Base-by-base conservation (phyloP, 169 alveolate genomes). In the Eimeria nieschulzi region DNA sequence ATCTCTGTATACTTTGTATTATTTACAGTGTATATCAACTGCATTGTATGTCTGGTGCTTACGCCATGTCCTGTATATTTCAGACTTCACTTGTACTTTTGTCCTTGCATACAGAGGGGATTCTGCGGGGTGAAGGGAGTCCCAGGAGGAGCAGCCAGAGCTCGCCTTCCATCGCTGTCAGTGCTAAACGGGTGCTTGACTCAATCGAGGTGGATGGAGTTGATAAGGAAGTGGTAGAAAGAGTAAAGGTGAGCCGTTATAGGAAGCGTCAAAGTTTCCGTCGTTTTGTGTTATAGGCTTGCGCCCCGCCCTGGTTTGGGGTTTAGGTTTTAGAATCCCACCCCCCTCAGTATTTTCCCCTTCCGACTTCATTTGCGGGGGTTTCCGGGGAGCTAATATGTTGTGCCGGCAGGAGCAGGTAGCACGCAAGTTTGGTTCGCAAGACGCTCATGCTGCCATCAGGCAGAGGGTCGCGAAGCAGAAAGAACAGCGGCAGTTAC, bases 151-250 rank as follows among this genome's bases (percentile, higher is more conserved):
- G 63, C 64, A 10, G 66, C 21, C 64, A 82, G 10, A 19, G 78
- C 51, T 54, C 64, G n/a, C 56, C 17, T 53, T 13, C 25, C 9
- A 33, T 33, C 64, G 25, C 78, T 8, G 63, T 73, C 66, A 82
- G 78, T 59, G 90, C 90, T 13, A 82, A 63, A 59, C 59, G 90
- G 76, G 90, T 63, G 39, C 63, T 82, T 19, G 90, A 82, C 23
- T 56, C 90, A n/a, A 26, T 82, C 21, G 78, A 25, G n/a, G 90
- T 63, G 0, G 90, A 63, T 39, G 90, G 76, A 33, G 78, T 82
- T 21, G 90, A 82, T 51, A 54, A 82, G 23, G 90, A 82, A 25
- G 78, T 82, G 78, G 90, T 82, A 76, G 55, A 82, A 39, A 53
- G 76, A 19, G 90, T 82, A 39, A 82, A 82, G 87, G 87, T 79